These are phyloP conservation scores for Monosporascus cannonballus DNA, from an alignment of 2,329 filamentous ascomycete species.

Conservation along the genomic window DNA sequence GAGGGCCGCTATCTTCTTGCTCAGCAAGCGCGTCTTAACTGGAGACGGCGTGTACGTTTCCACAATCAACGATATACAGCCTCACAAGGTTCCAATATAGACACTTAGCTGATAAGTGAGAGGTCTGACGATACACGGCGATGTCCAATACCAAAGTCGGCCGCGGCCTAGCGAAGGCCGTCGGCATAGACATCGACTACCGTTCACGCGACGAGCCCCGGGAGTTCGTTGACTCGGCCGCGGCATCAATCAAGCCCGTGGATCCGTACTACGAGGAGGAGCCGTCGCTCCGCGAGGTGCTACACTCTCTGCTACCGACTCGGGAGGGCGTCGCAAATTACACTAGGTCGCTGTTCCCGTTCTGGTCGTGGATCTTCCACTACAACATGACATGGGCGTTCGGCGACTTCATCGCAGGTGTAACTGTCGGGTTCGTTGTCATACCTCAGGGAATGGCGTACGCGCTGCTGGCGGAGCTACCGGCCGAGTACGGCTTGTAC, in stretches of 20 bases:
- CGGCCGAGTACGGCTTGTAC: conserved; percentile 42
- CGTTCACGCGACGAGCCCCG: conserved; percentile 19
- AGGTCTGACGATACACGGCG: neutral
- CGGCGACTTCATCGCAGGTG: conserved; percentile 74
- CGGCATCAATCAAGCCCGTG: conserved; percentile 30
- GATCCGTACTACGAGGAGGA: conserved; percentile 78
- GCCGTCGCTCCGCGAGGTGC: conserved; percentile 67
- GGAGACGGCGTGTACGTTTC: too few relatives aligned
- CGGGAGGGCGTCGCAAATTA: conserved; percentile 52
- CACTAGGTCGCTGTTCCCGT: conserved; percentile 70
- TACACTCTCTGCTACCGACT: conserved; percentile 58
- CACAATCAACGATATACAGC: too few relatives aligned
- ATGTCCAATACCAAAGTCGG: conserved; percentile 15
- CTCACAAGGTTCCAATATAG: neutral
- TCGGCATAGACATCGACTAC: conserved; percentile 26
- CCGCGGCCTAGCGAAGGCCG: conserved; percentile 19
- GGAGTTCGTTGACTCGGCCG: conserved; percentile 21
- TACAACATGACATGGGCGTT: conserved; percentile 85
- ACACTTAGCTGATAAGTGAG: neutral
- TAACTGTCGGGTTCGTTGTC: conserved; percentile 46
- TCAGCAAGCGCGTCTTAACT: too few relatives aligned
- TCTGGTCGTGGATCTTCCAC: conserved; percentile 73
- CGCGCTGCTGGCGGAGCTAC: conserved; percentile 40
- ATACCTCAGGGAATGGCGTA: conserved; percentile 52
- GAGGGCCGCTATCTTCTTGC: too few relatives aligned